Base-by-base conservation (phyloP, 768 basidiomycete genomes). In the Galerina marginata region DNA sequence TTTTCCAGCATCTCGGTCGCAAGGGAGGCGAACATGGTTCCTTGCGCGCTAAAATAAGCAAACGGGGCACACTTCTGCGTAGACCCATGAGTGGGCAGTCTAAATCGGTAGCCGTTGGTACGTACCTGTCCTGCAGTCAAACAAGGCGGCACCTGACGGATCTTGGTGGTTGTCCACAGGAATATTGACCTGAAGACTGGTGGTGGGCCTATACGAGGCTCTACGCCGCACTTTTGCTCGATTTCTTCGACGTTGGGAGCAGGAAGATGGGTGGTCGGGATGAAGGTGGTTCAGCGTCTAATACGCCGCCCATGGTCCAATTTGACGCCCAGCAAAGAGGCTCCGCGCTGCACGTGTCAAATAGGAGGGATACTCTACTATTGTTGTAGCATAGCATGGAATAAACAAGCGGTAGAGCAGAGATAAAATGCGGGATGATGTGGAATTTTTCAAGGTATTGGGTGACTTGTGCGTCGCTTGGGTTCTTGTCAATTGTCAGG, bases 1-100 rank as follows among this genome's bases (percentile, higher is more conserved):
- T 59, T 57, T 40, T 61, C 62, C 12, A 63, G 42, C 37, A 66
- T 40, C 29, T 66, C 65, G 5, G 58, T 33, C 10, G 65, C 59
- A 25, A 66, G 58, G 23, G 7, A 26, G 51, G 15, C n/a, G 7
- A n/a, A 12, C 4, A 20, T 40, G 23, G 29, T 33, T 33, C 29
- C 29, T 33, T 4, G 29, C 51, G 38, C 39, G 25, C 12, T 23
- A 15, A 29, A 6, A 26, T 3, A 12, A 40, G 25, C 39, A 15
- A 40, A 14, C 6, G 9, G 51, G 16, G 11, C 38, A 10, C 11
- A 33, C 36, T 25, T 48, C 29, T 15, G 14, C 47, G 11, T 25
- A 29, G 7, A 33, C 29, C 4, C 29, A 33, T 33, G 29, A 33
- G 29, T 33, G 4, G 29, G 29, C 29, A 33, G 29, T 4, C 29